These are phyloP conservation scores for Esteya vermicola DNA, from an alignment of 2,329 filamentous ascomycete species.

Conservation along the genomic window DNA sequence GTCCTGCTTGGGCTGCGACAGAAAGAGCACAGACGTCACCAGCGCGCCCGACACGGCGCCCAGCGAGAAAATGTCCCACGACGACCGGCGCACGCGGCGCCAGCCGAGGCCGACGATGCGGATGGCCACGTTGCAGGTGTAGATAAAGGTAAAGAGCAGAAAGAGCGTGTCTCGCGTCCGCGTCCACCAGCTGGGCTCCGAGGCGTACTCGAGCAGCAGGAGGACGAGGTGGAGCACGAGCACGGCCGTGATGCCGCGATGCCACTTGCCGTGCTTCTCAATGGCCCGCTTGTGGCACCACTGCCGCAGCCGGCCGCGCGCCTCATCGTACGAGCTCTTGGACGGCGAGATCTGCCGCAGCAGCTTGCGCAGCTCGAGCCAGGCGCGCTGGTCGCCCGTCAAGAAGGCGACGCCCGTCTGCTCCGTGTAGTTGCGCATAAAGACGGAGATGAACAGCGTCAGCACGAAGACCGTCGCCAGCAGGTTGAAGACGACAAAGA, in stretches of 20 bases:
- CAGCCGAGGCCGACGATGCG: slow-evolving; percentile 82
- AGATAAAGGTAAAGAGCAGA: slow-evolving; percentile 66
- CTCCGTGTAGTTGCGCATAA: slow-evolving; percentile 99
- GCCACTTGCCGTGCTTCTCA: slow-evolving; percentile 88
- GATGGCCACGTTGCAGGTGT: slow-evolving; percentile 68
- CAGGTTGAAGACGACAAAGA: slow-evolving; percentile 94
- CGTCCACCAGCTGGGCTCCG: slow-evolving; percentile 60
- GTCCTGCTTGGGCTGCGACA: slow-evolving; percentile 44
- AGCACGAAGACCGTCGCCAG: slow-evolving; percentile 92
- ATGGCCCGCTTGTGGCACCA: slow-evolving; percentile 94
- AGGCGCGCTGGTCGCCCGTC: slow-evolving; percentile 89
- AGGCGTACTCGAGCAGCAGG: slow-evolving; percentile 73
- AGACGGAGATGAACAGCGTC: slow-evolving; percentile 95
- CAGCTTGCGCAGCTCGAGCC: slow-evolving; percentile 87
- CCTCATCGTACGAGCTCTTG: slow-evolving; percentile 72
- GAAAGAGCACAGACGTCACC: slow-evolving; percentile 62
- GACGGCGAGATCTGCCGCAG: slow-evolving; percentile 88
- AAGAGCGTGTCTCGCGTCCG: slow-evolving; percentile 60
- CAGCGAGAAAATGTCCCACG: slow-evolving; percentile 88
- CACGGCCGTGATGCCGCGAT: slow-evolving; percentile 62
- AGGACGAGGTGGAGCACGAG: slow-evolving; percentile 73
- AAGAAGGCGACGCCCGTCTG: slow-evolving; percentile 94
- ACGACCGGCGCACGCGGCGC: slow-evolving; percentile 80
- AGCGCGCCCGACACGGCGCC: slow-evolving; percentile 69
- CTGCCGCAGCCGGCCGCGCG: slow-evolving; percentile 64